Percentiles rank a stretch among this genome's conserved stretches.
Evolutionary conservation across 345 rosid genomes (phyloP).

Genomic region (Hibiscus tridactylites): DNA sequence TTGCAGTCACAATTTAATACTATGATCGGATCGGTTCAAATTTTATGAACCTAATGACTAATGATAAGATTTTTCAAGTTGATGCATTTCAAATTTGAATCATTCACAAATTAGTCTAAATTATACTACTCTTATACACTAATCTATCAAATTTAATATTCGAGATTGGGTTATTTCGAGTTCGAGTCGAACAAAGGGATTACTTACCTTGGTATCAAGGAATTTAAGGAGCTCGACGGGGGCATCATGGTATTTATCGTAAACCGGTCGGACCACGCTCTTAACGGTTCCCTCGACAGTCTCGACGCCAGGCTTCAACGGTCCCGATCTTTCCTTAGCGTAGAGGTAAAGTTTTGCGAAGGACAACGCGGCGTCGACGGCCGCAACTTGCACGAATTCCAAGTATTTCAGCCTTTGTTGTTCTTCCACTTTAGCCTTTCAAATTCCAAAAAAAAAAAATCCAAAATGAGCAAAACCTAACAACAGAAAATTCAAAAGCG

Average conservation of each 20-base stretch:
- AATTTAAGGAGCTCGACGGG: constrained; percentile 70
- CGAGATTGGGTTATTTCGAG: too few species aligned
- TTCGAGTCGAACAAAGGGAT: too few species aligned
- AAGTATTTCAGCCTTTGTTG: constrained; percentile 56
- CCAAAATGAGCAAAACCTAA: not conserved
- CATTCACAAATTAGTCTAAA: too few species aligned
- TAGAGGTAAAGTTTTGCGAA: constrained; percentile 37
- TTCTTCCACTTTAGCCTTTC: constrained; percentile 21
- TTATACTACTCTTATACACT: too few species aligned
- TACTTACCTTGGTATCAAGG: constrained; percentile 62
- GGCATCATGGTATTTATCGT: constrained; percentile 56
- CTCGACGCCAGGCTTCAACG: constrained; percentile 75
- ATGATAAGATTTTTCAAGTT: not conserved
- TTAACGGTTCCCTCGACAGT: constrained; percentile 79
- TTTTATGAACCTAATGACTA: too few species aligned
- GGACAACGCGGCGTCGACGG: constrained; percentile 44
- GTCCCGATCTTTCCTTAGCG: constrained; percentile 53
- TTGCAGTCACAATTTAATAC: too few species aligned
- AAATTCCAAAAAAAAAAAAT: not conserved
- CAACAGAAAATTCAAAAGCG: too few species aligned
- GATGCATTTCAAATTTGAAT: too few species aligned
- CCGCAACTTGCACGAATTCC: constrained; percentile 73
- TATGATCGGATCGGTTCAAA: not conserved
- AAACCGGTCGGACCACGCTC: constrained; percentile 74
- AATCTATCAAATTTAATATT: too few species aligned